Evolutionary conservation across 768 basidiomycete species (phyloP), one percentile per base, ranked within the genome.

Genomic region (Tricholoma furcatifolium): DNA sequence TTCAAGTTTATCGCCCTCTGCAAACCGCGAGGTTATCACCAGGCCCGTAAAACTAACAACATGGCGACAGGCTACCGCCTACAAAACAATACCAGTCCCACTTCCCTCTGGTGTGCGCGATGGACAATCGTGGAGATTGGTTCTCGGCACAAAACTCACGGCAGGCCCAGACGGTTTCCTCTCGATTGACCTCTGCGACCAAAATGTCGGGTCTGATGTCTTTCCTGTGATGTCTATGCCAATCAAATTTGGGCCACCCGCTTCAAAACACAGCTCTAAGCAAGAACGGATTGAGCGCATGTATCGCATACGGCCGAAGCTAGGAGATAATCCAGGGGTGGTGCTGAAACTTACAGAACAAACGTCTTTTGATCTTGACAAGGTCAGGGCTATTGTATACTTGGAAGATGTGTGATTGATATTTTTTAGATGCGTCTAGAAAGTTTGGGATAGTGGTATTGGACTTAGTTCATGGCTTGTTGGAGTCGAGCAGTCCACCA

Each of bases 391-490:
- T 7, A 39, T 50, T 42, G 17, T 24, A 14, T 8, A 18, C 18
- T 31, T 21, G 6, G 10, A 31, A 17, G 6, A 47, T 31, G 36
- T 24, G 40, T 50, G 57, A 42, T 59, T 62, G 52, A 68, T 60
- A 57, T 57, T 59, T 50, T 68, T 62, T 57, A 70, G 65, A 59
- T 36, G 64, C 66, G 48, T 61, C 31, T 72, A 96, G 94, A 96
- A 96, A 92, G 80, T 96, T 49, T 97, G 94, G 94, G 93, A 96
- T 65, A 94, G 93, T 39, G 94, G 94, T 2, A 77, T 96, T 43
- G 93, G 90, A 6, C 70, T 94, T 17, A 85, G 88, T 52, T 81
- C 91, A 2, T 94, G 90, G 90, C 71, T 96, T 4, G 72, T 80
- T 24, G 68, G 54, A 57, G 64, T 71, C 48, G 63, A 61, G 36